These are phyloP conservation scores for Boletellus deceptivus DNA, from an alignment of 1,284 basidiomycete species.

Conservation along the genomic window DNA sequence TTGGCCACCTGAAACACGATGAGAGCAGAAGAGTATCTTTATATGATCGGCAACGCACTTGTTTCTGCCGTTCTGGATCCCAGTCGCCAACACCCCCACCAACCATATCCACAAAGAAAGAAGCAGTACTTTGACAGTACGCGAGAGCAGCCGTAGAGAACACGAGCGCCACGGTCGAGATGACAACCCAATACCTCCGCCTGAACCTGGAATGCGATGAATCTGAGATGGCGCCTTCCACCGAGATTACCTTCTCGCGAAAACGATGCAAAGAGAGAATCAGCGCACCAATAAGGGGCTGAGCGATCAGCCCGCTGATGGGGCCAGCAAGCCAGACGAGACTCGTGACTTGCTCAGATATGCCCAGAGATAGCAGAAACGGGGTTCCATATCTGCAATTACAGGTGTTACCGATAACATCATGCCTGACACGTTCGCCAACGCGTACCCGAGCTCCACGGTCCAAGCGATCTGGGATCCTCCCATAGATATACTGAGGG, in stretches of 20 bases:
- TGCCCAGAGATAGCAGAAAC: constrained; percentile 84
- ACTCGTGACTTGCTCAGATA: constrained; percentile 88
- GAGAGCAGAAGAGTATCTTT: neutral
- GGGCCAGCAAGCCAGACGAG: constrained; percentile 98
- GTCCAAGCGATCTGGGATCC: constrained; percentile 95
- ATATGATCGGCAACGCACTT: constrained; percentile 40
- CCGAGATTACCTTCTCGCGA: constrained; percentile 24
- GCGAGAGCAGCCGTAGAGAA: constrained; percentile 77
- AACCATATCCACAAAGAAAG: constrained; percentile 75
- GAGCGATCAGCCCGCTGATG: constrained; percentile 89
- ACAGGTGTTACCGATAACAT: constrained; percentile 11
- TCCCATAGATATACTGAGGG: constrained; percentile 79
- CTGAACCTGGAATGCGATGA: constrained; percentile 86
- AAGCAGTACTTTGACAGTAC: constrained; percentile 77
- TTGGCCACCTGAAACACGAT: constrained; percentile 51
- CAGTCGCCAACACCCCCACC: constrained; percentile 83
- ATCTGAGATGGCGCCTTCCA: constrained; percentile 86
- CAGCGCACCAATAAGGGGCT: constrained; percentile 84
- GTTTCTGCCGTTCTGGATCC: constrained; percentile 74
- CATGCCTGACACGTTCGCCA: neutral
- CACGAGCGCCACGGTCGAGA: constrained; percentile 75
- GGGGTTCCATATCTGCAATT: constrained; percentile 84
- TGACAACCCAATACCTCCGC: constrained; percentile 85
- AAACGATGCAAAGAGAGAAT: constrained; percentile 9
- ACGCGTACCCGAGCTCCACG: constrained; percentile 78